Evolutionary conservation across 2,329 filamentous ascomycete species (phyloP).

Genomic region (Cladorrhinum sp.): DNA sequence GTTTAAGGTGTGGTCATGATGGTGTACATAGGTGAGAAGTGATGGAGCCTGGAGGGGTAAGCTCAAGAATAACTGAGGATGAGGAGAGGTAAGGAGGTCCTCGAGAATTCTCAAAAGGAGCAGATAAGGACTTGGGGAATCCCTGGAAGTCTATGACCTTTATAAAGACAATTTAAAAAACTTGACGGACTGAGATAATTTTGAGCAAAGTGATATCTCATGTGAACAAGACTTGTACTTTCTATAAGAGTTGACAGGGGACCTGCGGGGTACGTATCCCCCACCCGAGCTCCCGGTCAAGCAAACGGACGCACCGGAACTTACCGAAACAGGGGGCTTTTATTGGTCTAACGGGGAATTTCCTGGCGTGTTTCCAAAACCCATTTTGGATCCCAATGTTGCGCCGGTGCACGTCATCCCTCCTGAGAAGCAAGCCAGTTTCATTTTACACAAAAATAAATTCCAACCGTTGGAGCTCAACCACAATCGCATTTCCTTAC

Average conservation of each 20-base stretch:
- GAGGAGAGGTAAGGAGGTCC: too few relatives aligned
- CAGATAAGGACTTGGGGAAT: too few relatives aligned
- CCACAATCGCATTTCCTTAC: neutral
- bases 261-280: neutral
- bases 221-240: neutral
- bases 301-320: neutral
- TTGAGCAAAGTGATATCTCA: neutral
- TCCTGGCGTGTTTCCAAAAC: neutral
- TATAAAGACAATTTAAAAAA: too few relatives aligned
- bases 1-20: neutral
- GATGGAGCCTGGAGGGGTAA: too few relatives aligned
- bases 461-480: neutral
- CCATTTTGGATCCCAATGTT: neutral
- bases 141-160: too few relatives aligned
- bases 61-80: too few relatives aligned
- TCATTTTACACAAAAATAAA: neutral
- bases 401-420: neutral
- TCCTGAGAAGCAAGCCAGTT: neutral
- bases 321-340: neutral
- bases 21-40: neutral
- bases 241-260: neutral
- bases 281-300: neutral
- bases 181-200: too few relatives aligned
- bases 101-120: too few relatives aligned
- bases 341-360: neutral